A percentile compares a stretch with the other conserved stretches of the same genome.
Evolutionary conservation across 176 grass and related monocot genomes (phyloP).

Genomic region (Ampelocalamus luodianensis): DNA sequence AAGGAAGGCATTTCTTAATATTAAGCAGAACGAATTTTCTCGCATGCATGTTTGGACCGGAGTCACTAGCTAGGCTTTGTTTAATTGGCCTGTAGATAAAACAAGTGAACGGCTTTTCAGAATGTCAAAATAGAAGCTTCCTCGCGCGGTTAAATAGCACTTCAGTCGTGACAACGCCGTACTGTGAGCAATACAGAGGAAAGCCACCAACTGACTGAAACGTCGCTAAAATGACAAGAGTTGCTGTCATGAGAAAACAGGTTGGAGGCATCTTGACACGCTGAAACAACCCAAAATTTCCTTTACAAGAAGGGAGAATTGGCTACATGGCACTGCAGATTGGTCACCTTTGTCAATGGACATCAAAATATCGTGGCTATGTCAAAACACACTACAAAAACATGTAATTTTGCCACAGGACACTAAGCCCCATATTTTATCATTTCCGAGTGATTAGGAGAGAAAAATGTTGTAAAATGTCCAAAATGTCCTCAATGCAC

Average conservation of each 20-base stretch:
- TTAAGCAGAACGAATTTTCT: not conserved
- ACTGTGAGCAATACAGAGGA: too few species aligned
- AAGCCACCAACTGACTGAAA: not conserved
- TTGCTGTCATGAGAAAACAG: not conserved
- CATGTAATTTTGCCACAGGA: too few species aligned
- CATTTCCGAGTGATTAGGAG: too few species aligned
- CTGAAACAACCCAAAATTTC: too few species aligned
- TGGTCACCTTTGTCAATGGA: too few species aligned
- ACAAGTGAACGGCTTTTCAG: not conserved
- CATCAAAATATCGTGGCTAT: too few species aligned
- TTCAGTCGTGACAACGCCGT: not conserved
- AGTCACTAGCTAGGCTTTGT: not conserved
- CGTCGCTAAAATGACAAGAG: not conserved
- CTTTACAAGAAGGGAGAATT: too few species aligned
- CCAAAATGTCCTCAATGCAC: too few species aligned
- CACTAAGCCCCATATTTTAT: too few species aligned
- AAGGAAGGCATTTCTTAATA: not conserved
- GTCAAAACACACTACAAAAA: too few species aligned
- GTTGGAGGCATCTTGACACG: not conserved
- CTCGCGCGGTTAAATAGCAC: not conserved
- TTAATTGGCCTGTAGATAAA: not conserved
- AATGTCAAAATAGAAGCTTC: slow-evolving; percentile 17
- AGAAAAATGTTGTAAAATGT: too few species aligned
- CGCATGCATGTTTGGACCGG: not conserved
- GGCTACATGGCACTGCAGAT: too few species aligned